These are phyloP conservation scores for Gossypium longicalyx DNA, from an alignment of 345 rosid genomes.

Conservation along the genomic window DNA sequence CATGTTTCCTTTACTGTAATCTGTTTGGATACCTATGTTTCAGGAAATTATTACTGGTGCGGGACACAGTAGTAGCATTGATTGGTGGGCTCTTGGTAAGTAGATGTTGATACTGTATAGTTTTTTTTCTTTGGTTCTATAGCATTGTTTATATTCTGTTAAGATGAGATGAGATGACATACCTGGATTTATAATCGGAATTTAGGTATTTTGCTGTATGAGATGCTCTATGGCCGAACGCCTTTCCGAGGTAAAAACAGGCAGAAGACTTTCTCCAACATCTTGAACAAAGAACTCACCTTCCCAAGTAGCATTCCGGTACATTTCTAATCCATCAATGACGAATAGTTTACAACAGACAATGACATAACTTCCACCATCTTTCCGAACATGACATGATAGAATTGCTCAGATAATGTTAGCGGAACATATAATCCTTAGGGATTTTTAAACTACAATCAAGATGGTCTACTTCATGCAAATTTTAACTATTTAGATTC, in stretches of 20 bases:
- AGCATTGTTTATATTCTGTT: not conserved
- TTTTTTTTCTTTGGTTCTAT: not conserved
- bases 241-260: conserved; percentile 97
- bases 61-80: conserved; percentile 87
- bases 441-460: not conserved
- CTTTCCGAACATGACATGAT: not conserved
- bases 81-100: conserved; percentile 98
- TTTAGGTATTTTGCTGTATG: conserved; percentile 83
- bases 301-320: conserved; percentile 96
- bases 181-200: conserved; percentile 14
- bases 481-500: not conserved
- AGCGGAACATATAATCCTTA: not conserved
- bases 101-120: not conserved
- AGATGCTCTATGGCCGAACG: conserved; percentile 97
- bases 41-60: conserved; percentile 94
- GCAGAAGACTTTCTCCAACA: conserved; percentile 91
- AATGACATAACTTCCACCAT: not conserved
- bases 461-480: not conserved
- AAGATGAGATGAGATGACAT: not conserved
- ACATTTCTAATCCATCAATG: conserved; percentile 5
- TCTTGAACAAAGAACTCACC: conserved; percentile 89
- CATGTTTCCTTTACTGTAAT: not conserved
- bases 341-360: not conserved
- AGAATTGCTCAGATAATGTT: not conserved
- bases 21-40: conserved; percentile 10